A percentile compares a stretch with the other conserved stretches of the same genome.
Evolutionary conservation across 2,329 filamentous ascomycete species (phyloP).

Genomic region (Fusarium piperis): DNA sequence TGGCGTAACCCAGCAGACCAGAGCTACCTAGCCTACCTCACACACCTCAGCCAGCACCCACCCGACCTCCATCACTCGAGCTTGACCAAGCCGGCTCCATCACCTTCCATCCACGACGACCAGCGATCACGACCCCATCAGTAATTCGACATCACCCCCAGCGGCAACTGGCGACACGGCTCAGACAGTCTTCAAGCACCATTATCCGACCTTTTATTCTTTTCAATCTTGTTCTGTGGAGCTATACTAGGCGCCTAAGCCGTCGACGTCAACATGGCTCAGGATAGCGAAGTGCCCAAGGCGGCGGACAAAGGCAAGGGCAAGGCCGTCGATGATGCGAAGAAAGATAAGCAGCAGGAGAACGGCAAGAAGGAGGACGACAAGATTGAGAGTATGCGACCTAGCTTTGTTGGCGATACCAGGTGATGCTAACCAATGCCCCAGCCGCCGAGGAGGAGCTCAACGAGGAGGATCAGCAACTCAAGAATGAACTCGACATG

Average conservation of each 20-base stretch:
- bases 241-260: constrained; percentile 42
- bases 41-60: constrained; percentile 22
- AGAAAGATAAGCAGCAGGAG: constrained; percentile 73
- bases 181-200: constrained; percentile 7
- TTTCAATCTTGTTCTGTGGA: constrained; percentile 31
- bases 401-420: constrained; percentile 12
- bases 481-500: constrained; percentile 98
- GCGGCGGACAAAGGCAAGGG: constrained; percentile 94
- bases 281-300: constrained; percentile 88
- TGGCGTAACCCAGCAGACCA: constrained; percentile 55
- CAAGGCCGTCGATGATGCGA: constrained; percentile 80
- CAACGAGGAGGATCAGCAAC: constrained; percentile 96
- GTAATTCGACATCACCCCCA: constrained; percentile 24
- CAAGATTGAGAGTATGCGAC: constrained; percentile 58
- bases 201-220: constrained; percentile 7
- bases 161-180: constrained; percentile 14
- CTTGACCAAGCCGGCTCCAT: constrained; percentile 52
- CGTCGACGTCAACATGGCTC: constrained; percentile 76
- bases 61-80: constrained; percentile 35
- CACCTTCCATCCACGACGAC: constrained; percentile 49
- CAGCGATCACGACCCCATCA: constrained; percentile 35
- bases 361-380: constrained; percentile 85
- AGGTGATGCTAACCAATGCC: constrained; percentile 34
- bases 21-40: constrained; percentile 44
- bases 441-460: constrained; percentile 78